phyloP scores from a whole-genome alignment of 179 eudicot species.

The Pouteria campechiana region DNA sequence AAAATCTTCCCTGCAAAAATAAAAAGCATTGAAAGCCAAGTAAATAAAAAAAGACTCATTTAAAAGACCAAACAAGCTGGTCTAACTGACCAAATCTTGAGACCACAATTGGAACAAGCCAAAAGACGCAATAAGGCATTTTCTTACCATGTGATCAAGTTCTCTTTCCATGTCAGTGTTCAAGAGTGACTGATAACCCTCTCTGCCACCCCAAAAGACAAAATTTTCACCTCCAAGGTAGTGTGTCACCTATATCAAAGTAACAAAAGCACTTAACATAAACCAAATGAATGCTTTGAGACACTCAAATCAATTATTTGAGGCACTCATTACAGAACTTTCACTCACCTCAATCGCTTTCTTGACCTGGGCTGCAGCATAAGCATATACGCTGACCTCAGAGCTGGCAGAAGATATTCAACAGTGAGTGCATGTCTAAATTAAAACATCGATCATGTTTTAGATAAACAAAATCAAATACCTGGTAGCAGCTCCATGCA shows the following conservation, averaged over 20 bases:
- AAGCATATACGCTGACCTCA: slow-evolving; percentile 80
- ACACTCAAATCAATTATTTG: not conserved
- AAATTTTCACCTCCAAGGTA: slow-evolving; percentile 95
- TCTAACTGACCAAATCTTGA: not conserved
- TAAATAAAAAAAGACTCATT: not conserved
- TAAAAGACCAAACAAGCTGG: not conserved
- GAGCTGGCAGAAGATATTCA: slow-evolving; percentile 39
- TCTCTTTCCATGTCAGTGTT: slow-evolving; percentile 98
- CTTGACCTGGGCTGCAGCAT: slow-evolving; percentile 96
- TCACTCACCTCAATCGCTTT: slow-evolving; percentile 87
- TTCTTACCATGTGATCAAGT: slow-evolving; percentile 79
- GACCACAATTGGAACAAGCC: not conserved
- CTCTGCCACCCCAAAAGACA: slow-evolving; percentile 99
- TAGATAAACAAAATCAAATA: slow-evolving; percentile 6
- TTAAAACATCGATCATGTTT: not conserved
- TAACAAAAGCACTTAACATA: not conserved
- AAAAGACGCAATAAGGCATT: not conserved
- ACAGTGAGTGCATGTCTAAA: no score
- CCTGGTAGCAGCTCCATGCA: slow-evolving; percentile 99
- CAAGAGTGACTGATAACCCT: slow-evolving; percentile 89
- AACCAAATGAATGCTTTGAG: not conserved
- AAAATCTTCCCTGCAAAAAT: slow-evolving; percentile 62
- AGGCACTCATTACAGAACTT: not conserved
- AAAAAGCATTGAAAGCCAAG: not conserved
- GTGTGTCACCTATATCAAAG: slow-evolving; percentile 73